A percentile compares a stretch with the other conserved stretches of the same genome.
Evolutionary conservation across 352 stramenopile species (phyloP).

Genomic region (Globisporangium mamillatum): DNA sequence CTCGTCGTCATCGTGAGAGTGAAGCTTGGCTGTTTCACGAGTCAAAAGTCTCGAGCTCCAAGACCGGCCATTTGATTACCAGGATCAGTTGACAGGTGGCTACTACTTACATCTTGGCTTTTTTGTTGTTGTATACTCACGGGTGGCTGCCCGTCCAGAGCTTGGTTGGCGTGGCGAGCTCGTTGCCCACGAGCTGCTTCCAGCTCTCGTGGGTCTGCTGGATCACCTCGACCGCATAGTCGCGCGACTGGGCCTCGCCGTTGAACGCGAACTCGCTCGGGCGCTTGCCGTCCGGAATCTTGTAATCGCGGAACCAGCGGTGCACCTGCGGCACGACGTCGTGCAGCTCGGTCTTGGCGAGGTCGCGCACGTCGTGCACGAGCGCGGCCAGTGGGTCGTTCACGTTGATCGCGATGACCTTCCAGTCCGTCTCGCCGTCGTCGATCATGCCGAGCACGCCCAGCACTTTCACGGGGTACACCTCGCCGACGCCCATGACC

Average conservation of each 20-base stretch:
- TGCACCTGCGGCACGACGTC: slow-evolving; percentile 70
- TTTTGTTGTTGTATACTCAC: not conserved
- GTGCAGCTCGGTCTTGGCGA: slow-evolving; percentile 66
- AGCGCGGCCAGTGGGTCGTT: slow-evolving; percentile 94
- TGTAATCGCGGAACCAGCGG: slow-evolving; percentile 99
- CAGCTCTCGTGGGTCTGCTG: slow-evolving; percentile 86
- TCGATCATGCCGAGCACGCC: slow-evolving; percentile 99
- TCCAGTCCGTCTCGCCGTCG: slow-evolving; percentile 99
- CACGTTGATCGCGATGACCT: slow-evolving; percentile 96
- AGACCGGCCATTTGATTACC: not conserved
- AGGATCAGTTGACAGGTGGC: not conserved
- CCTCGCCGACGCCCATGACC: slow-evolving; percentile 86
- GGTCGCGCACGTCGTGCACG: slow-evolving; percentile 93
- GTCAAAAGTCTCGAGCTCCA: not conserved
- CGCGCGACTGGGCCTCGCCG: slow-evolving; percentile 84
- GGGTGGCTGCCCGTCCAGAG: slow-evolving; percentile 62
- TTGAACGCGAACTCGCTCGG: slow-evolving; percentile 98
- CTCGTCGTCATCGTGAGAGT: not conserved
- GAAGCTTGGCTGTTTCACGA: not conserved
- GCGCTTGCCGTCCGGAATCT: slow-evolving; percentile 99
- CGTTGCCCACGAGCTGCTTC: slow-evolving; percentile 75
- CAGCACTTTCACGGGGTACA: slow-evolving; percentile 97
- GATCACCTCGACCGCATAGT: slow-evolving; percentile 91
- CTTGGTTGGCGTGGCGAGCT: slow-evolving; percentile 42
- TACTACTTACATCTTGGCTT: not conserved